Evolutionary conservation across 164 flowering plant species (phyloP), one percentile per base, ranked within the genome.

Genomic region (Stephania cephalantha): DNA sequence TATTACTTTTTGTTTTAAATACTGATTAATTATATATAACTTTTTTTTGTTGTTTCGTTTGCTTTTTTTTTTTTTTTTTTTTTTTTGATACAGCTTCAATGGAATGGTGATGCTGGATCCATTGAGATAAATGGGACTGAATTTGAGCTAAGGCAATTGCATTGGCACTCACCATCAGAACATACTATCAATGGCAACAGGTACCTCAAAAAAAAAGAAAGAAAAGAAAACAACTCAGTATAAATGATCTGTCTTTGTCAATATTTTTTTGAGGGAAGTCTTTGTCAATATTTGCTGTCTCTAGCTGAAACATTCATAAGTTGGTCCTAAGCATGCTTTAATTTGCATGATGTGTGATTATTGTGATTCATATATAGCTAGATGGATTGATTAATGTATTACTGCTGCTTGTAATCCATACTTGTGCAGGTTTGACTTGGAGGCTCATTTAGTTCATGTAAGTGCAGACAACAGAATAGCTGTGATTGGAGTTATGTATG

Each of bases 121-220:
- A 71, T 88, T 15, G 5, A 48, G 25, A 83, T 86, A 25, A 84
- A 86, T 52, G 82, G 84, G 15, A 84, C 81, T 0, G 69, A 82
- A 0, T 90, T 87, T 73, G n/a, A 31, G 4, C 89, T 88, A 48
- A 35, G 72, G 52, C 86, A 84, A 73, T 74, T 75, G 46, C 94
- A 90, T 68, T 90, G 91, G 91, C 94, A 90, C 80, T 79, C 89
- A 3, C 91, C 90, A 64, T 87, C 94, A 0, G 93, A 90, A 79
- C 93, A 90, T 72, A 77, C 88, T 66, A 65, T 90, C 61, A 75
- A 86, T 68, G 90, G 93, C 75, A 82, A 79, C 58, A 85, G 89
- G 93, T 79, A 25, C 25, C 25, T 25, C 25, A 25, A 25, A 25
- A 25, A 25, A 25, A 25, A 0, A 0, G 25, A 7, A 6, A 35